Conservation (phyloP, 2,329 filamentous ascomycete species). For the Fusarium sublunatum region DNA sequence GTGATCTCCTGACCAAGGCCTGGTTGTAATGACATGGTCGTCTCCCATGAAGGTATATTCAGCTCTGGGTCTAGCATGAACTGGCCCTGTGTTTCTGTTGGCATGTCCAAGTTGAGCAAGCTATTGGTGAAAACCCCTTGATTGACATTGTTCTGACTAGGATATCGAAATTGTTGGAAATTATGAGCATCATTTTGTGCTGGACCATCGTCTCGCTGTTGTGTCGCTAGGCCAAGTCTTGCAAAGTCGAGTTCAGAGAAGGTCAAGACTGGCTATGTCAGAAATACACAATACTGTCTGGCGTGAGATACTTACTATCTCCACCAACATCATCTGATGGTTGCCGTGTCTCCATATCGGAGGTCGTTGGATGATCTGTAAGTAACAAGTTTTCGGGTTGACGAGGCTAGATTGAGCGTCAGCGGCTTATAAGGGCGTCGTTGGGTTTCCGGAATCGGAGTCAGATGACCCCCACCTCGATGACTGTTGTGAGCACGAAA, state of each 20-base stretch:
- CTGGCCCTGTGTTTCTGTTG: neutral
- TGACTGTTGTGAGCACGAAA: too few relatives aligned
- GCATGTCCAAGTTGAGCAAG: neutral
- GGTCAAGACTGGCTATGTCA: constrained; percentile 26
- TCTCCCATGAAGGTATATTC: neutral
- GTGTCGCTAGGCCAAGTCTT: constrained; percentile 16
- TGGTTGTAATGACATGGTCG: neutral
- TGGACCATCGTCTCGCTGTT: neutral
- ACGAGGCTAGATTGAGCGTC: neutral
- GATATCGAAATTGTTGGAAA: neutral
- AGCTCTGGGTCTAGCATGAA: constrained; percentile 8
- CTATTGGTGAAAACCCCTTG: constrained; percentile 1
- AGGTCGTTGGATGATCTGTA: constrained; percentile 1
- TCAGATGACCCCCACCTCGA: constrained; percentile 12
- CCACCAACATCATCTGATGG: constrained; percentile 24
- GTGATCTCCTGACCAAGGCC: neutral
- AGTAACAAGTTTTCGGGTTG: neutral
- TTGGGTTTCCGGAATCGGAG: constrained; percentile 33
- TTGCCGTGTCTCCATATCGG: neutral
- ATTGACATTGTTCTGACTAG: neutral
- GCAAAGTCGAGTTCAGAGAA: constrained; percentile 37
- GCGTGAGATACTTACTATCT: constrained; percentile 18
- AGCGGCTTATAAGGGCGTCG: constrained; percentile 9
- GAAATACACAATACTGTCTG: neutral
- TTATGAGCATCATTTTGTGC: neutral